Evolutionary conservation across 2,329 filamentous ascomycete species (phyloP).

Genomic region (Hirsutella rhossiliensis): DNA sequence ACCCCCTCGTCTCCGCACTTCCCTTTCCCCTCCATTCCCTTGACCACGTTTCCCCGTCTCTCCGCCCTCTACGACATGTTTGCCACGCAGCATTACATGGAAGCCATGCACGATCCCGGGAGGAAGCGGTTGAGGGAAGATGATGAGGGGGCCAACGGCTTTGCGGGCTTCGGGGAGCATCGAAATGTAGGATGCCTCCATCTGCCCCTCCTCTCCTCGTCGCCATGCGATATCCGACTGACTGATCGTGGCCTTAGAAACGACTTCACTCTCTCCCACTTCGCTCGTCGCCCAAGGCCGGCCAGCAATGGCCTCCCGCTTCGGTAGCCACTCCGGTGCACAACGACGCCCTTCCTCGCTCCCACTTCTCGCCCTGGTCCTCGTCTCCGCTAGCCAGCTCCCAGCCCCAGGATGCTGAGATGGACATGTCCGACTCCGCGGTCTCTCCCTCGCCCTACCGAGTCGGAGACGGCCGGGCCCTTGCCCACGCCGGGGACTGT

Average conservation of each 20-base stretch:
- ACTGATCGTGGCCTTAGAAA: conserved; percentile 27
- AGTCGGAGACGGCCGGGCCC: conserved; percentile 6
- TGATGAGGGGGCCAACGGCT: conserved; percentile 24
- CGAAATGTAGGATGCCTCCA: conserved; percentile 28
- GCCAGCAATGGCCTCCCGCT: conserved; percentile 16
- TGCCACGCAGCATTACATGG: conserved; percentile 19
- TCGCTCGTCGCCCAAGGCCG: conserved; percentile 28
- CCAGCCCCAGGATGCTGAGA: conserved; percentile 25
- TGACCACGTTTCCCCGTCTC: not conserved
- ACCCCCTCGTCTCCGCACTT: too few relatives aligned
- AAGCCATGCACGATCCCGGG: conserved; percentile 19
- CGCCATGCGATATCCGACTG: not conserved
- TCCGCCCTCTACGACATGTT: conserved; percentile 20
- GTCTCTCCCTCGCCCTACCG: conserved; percentile 7
- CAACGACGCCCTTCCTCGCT: conserved; percentile 21
- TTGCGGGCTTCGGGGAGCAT: conserved; percentile 35
- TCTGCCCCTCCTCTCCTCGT: not conserved
- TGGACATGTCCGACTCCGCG: conserved; percentile 34
- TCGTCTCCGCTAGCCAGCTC: conserved; percentile 10
- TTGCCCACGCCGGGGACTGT: not conserved
- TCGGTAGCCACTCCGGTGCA: conserved; percentile 26
- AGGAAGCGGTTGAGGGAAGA: conserved; percentile 36
- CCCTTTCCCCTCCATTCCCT: too few relatives aligned
- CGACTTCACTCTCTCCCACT: conserved; percentile 40
- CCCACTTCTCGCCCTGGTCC: conserved; percentile 20